phyloP scores from a whole-genome alignment of 2,329 filamentous ascomycete species.

The Pseudogymnoascus sp. region DNA sequence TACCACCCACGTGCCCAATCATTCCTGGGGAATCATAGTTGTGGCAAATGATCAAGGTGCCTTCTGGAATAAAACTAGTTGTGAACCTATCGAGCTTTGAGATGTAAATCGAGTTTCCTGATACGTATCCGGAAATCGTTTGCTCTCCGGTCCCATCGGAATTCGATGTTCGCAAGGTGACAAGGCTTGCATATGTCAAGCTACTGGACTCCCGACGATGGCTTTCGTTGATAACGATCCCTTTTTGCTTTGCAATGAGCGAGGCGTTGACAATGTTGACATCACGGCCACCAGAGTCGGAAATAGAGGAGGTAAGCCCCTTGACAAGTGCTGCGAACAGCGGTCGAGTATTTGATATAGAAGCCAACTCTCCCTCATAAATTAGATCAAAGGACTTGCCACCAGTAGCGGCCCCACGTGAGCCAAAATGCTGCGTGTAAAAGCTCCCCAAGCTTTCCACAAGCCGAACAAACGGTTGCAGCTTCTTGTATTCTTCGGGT shows the following conservation, averaged over 20 bases:
- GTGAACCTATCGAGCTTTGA: slow-evolving; percentile 66
- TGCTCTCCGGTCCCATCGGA: slow-evolving; percentile 16
- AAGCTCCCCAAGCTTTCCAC: slow-evolving; percentile 73
- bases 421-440: slow-evolving; percentile 67
- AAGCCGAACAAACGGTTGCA: slow-evolving; percentile 68
- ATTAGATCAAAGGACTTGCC: slow-evolving; percentile 66
- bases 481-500: slow-evolving; percentile 69
- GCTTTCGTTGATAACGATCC: slow-evolving; percentile 69
- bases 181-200: slow-evolving; percentile 59
- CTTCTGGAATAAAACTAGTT: slow-evolving; percentile 65
- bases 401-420: slow-evolving; percentile 34
- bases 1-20: slow-evolving; percentile 69
- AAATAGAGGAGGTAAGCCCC: slow-evolving; percentile 63
- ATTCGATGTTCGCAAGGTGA: slow-evolving; percentile 52
- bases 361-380: slow-evolving; percentile 68
- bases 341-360: slow-evolving; percentile 66
- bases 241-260: slow-evolving; percentile 67
- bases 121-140: slow-evolving; percentile 59
- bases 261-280: slow-evolving; percentile 80
- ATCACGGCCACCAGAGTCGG: slow-evolving; percentile 55
- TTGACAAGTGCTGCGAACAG: slow-evolving; percentile 74
- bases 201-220: slow-evolving; percentile 55
- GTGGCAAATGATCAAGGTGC: slow-evolving; percentile 67
- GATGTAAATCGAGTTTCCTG: slow-evolving; percentile 58
- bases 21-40: slow-evolving; percentile 78